Conservation (phyloP, 768 basidiomycete species). For the Serendipita indica region DNA sequence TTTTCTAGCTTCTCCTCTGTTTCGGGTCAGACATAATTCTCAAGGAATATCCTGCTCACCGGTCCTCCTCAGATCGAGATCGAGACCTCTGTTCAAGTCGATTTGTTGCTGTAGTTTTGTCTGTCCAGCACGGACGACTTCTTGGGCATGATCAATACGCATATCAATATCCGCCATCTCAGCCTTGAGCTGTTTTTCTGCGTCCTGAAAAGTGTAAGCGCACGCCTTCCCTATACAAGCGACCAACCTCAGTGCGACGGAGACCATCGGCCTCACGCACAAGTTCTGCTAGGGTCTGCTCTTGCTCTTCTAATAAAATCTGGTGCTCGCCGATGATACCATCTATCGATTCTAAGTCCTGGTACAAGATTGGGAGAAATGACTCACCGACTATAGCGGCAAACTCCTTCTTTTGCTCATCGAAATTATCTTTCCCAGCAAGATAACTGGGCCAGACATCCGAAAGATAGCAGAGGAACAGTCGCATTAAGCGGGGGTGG, state of each 20-base stretch:
- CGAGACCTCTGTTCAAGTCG: conserved; percentile 13
- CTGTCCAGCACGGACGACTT: not conserved
- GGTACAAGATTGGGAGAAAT: not conserved
- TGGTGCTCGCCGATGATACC: too few species aligned
- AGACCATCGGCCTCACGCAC: not conserved
- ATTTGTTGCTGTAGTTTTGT: conserved; percentile 12
- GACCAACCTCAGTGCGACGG: not conserved
- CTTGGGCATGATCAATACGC: conserved; percentile 43
- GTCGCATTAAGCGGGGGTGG: conserved; percentile 13
- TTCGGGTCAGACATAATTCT: not conserved
- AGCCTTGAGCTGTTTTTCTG: conserved; percentile 48
- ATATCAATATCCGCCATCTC: conserved; percentile 52
- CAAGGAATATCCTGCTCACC: conserved; percentile 10
- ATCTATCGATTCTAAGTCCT: too few species aligned
- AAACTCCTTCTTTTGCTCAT: conserved; percentile 64
- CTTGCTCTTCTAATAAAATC: conserved; percentile 30
- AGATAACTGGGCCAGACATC: conserved; percentile 50
- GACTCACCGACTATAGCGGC: conserved; percentile 47
- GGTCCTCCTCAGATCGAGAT: not conserved
- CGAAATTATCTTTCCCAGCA: conserved; percentile 48
- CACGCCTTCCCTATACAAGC: not conserved
- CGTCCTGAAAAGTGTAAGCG: conserved; percentile 30
- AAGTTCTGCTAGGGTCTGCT: conserved; percentile 20
- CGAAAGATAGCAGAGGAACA: not conserved
- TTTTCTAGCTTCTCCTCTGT: conserved; percentile 48